A percentile compares a stretch with the other conserved stretches of the same genome.
Conservation (phyloP, 352 stramenopile genomes). For the Thalassiosira mediterranea region DNA sequence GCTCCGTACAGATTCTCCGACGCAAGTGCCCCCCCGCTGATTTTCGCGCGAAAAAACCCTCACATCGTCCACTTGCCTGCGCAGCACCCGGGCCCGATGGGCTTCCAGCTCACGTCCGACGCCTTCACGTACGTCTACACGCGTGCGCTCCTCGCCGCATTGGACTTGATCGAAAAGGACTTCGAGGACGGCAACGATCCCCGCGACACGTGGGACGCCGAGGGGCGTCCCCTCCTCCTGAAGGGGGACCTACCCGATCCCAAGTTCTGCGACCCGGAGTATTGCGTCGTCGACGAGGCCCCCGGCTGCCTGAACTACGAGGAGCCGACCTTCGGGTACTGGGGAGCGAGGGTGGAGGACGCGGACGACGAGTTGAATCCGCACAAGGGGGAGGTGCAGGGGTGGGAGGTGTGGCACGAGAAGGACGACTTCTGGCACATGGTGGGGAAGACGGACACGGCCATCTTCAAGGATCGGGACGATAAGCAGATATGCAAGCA, state of each 20-base stretch:
- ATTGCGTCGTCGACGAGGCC: slow-evolving; percentile 55
- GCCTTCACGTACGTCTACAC: slow-evolving; percentile 57
- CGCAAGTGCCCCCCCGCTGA: no score
- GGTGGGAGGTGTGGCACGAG: slow-evolving; percentile 51
- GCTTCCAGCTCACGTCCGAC: slow-evolving; percentile 53
- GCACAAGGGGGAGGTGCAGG: slow-evolving; percentile 46
- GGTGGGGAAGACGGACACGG: slow-evolving; percentile 40
- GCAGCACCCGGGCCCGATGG: slow-evolving; percentile 51
- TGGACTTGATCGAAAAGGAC: slow-evolving; percentile 53
- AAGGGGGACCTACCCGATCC: slow-evolving; percentile 52
- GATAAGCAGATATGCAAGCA: slow-evolving; percentile 60
- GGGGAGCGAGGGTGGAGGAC: slow-evolving; percentile 52
- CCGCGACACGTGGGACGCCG: slow-evolving; percentile 47
- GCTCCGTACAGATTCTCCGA: slow-evolving; percentile 7
- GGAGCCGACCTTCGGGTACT: slow-evolving; percentile 51
- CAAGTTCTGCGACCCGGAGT: slow-evolving; percentile 47
- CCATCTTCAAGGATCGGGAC: slow-evolving; percentile 47
- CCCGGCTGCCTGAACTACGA: slow-evolving; percentile 57
- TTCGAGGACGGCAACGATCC: slow-evolving; percentile 44
- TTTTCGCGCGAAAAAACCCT: no score
- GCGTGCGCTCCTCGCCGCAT: slow-evolving; percentile 45
- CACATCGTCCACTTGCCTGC: no score
- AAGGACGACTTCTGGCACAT: slow-evolving; percentile 48
- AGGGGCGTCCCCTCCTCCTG: slow-evolving; percentile 32
- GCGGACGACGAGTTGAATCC: slow-evolving; percentile 56